Base-by-base conservation (phyloP, 192 early-diverging fungal species). In the Backusella circina region DNA sequence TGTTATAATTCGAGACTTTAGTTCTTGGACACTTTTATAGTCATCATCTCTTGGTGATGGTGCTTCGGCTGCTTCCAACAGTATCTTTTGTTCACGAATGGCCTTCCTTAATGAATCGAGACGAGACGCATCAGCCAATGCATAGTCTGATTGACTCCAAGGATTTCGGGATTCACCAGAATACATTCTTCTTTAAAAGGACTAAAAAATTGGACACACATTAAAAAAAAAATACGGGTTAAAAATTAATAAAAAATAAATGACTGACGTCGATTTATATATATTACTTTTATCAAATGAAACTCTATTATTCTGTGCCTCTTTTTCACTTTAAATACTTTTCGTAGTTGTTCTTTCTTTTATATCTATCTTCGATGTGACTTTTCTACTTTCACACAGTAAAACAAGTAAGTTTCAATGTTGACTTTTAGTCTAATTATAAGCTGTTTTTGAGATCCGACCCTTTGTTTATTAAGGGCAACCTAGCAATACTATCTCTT, bases 81-180 rank as follows among this genome's bases (percentile, higher is more conserved):
- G 16, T 31, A 80, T 68, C 30, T 72, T 70, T 30, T 80, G 79
- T 73, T 80, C 79, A 30, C 74, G 68, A 5, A 80, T 75, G 1
- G 78, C 54, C 39, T 80, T 80, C 18, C 32, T 44, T 10, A 77
- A 38, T 1, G 38, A 30, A 4, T 16, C 10, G 16, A 77, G n/a
- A 47, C 67, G 67, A 4, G 41, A 10, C n/a, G 32, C 47, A 18
- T 71, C 28, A 3, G 16, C 18, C 9, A 37, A 21, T 68, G 3
- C 3, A 36, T 68, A 9, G 33, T 68, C 36, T 38, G 33, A n/a
- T 68, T 37, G 33, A 37, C 67, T 36, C 67, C 67, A 68, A 68
- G 67, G 67, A 68, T 68, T 68, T 23, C 67, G 32, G n/a, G 67
- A 68, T 28, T 61, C 54, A 61, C 54, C 54, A 61, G 54, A 61